Evolutionary conservation across 768 basidiomycete species (phyloP), one percentile per base, ranked within the genome.

Genomic region (Tylopilus intermedius): DNA sequence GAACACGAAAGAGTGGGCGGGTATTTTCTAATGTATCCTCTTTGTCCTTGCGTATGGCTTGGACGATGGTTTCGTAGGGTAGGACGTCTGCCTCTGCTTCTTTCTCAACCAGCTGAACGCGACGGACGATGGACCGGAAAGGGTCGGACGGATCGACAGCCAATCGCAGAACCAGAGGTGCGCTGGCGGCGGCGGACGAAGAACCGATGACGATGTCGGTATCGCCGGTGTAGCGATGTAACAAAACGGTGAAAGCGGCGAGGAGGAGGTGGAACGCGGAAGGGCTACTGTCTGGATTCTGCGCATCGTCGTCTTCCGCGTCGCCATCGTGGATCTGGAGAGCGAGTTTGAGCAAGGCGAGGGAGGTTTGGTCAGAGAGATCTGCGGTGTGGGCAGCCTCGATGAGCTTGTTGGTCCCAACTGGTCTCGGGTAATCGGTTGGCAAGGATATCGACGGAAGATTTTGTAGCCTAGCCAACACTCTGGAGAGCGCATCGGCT

Each of bases 191-290:
- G 2, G 88, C 82, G 24, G 90, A 86, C 14, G 92, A 94, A 4
- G 90, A 90, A 33, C 88, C 93, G 62, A 99, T 87, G 53, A 96
- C 79, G 56, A 99, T 77, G 62, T 96, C 93, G 26, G 85, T 94
- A 67, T 99, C 96, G 38, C 90, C 94, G 0, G 96, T 97, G 72
- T 93, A 96, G 39, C 95, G 79, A 72, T 97, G 93, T 11, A 99
- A 74, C 46, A 98, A 76, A 21, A 95, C 86, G 10, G 83, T 79
- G 71, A 99, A 96, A 0, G 95, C 87, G n/a, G 96, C 82, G 40
- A 97, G 77, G 42, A 97, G 81, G 24, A 97, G 76, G 63, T 97
- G 93, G 67, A 94, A 97, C 0, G 89, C 86, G 3, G 94, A 90
- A 4, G 94, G 85, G 40, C 79, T 70, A 40, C 67, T 75, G 51